A percentile compares a stretch with the other conserved stretches of the same genome.
Evolutionary conservation across 1,139 yeast species (phyloP).

Genomic region (Protomyces pachydermus): DNA sequence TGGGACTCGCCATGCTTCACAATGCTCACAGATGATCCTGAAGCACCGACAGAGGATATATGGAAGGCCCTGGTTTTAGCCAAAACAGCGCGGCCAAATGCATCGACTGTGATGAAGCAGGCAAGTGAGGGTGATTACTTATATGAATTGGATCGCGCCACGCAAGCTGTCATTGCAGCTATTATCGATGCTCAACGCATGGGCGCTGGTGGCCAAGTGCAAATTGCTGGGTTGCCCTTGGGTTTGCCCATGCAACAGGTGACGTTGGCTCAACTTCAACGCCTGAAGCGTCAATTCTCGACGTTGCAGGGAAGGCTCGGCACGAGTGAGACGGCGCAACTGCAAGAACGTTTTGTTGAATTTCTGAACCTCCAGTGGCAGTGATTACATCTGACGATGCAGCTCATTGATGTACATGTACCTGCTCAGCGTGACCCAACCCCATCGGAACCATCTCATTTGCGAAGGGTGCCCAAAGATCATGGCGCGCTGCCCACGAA

Average conservation of each 20-base stretch:
- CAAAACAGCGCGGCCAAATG: conserved; percentile 52
- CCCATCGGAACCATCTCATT: conserved; percentile 92
- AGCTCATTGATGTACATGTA: conserved; percentile 69
- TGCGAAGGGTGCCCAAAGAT: conserved; percentile 77
- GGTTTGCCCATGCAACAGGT: conserved; percentile 61
- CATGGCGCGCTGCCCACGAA: conserved; percentile 70
- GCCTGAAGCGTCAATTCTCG: conserved; percentile 77
- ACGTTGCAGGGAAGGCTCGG: conserved; percentile 62
- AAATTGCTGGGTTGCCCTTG: conserved; percentile 38
- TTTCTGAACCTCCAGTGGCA: conserved; percentile 48
- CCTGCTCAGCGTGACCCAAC: conserved; percentile 75
- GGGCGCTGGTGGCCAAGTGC: conserved; percentile 44
- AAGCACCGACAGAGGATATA: conserved; percentile 60
- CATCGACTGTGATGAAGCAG: conserved; percentile 60
- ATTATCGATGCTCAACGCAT: conserved; percentile 59
- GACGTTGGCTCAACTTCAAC: conserved; percentile 71
- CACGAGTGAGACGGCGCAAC: conserved; percentile 56
- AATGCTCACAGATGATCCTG: conserved; percentile 52
- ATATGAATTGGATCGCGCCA: conserved; percentile 69
- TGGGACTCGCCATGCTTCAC: conserved; percentile 95
- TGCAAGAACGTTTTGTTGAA: conserved; percentile 66
- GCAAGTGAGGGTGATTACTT: conserved; percentile 69
- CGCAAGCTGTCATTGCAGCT: conserved; percentile 58
- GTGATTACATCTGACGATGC: conserved; percentile 3
- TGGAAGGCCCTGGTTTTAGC: conserved; percentile 66